phyloP scores from a whole-genome alignment of 2,329 filamentous ascomycete genomes.

The Xylariales sp. region DNA sequence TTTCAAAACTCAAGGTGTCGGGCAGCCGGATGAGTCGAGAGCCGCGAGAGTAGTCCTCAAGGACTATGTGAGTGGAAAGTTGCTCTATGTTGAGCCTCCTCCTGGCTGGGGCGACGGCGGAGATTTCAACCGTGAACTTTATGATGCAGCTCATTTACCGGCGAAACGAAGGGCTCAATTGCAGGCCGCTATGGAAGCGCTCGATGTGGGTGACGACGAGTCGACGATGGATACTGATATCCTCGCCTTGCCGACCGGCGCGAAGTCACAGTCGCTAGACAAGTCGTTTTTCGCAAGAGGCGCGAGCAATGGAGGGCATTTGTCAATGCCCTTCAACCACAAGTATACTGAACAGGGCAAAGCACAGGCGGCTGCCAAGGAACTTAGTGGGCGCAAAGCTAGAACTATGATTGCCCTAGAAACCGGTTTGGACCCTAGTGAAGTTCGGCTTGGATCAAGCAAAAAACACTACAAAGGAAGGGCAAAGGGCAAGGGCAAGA shows the following conservation, averaged over 20 bases:
- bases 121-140: slow-evolving; percentile 90
- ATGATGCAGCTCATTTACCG: slow-evolving; percentile 84
- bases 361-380: slow-evolving; percentile 65
- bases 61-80: slow-evolving; percentile 96
- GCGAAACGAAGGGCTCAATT: slow-evolving; percentile 79
- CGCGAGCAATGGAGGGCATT: slow-evolving; percentile 68
- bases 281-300: slow-evolving; percentile 80
- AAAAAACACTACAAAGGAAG: slow-evolving; percentile 98
- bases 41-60: slow-evolving; percentile 92
- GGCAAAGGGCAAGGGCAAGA: slow-evolving; percentile 70
- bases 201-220: slow-evolving; percentile 56
- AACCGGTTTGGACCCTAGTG: slow-evolving; percentile 84
- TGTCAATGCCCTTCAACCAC: slow-evolving; percentile 87
- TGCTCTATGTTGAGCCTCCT: slow-evolving; percentile 91
- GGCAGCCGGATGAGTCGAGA: slow-evolving; percentile 92
- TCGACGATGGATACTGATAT: slow-evolving; percentile 60
- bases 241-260: slow-evolving; percentile 66
- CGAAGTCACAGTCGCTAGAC: slow-evolving; percentile 83
- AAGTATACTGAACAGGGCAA: slow-evolving; percentile 87
- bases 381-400: slow-evolving; percentile 85
- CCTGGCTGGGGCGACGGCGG: slow-evolving; percentile 76
- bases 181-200: slow-evolving; percentile 59
- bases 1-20: slow-evolving; percentile 88
- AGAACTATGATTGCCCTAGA: slow-evolving; percentile 84
- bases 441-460: slow-evolving; percentile 71